Evolutionary conservation across 2,329 filamentous ascomycete species (phyloP), one percentile per base, ranked within the genome.

Genomic region (Fusarium sp.): DNA sequence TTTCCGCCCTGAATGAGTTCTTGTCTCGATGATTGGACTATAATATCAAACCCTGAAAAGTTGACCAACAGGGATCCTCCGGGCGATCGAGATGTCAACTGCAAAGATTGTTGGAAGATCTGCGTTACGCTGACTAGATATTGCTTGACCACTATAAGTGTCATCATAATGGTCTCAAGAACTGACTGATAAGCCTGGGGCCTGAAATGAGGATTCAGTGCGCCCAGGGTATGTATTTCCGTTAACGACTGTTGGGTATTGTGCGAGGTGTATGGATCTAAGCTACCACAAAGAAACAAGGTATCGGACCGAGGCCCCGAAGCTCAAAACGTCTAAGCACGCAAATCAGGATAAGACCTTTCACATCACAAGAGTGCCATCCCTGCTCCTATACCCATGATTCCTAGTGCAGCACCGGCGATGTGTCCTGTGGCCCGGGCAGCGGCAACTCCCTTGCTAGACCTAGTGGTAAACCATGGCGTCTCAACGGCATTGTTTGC

Each of bases 301-400:
- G 15, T 24, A 50, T 35, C 30, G 45, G 43, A 39, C 55, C 46
- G 24, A 56, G 50, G 48, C 49, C 58, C 56, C 60, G 62, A 55
- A 60, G 45, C 48, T 44, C 9, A 40, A 55, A n/a, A 26, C 44
- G 35, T 37, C 7, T n/a, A 19, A 37, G n/a, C 24, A 44, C 35
- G 50, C 13, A 58, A 8, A n/a, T 30, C 33, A 33, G 13, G 26
- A 24, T 8, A 37, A 8, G 15, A 13, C 10, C 19, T 22, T 30
- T 32, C 39, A 22, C n/a, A 58, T 55, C 44, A 76, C 40, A 75
- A 24, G 45, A 71, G 61, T 13, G 64, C 75, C 68, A 77, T 71
- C 3, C 75, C 75, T 15, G 75, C 74, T 44, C 76, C 75, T 13
- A 77, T 66, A 22, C 76, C 76, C 13, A 77, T 17, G 8, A 76